Conservation (phyloP, 306 rosid species). For the Coriaria nepalensis region DNA sequence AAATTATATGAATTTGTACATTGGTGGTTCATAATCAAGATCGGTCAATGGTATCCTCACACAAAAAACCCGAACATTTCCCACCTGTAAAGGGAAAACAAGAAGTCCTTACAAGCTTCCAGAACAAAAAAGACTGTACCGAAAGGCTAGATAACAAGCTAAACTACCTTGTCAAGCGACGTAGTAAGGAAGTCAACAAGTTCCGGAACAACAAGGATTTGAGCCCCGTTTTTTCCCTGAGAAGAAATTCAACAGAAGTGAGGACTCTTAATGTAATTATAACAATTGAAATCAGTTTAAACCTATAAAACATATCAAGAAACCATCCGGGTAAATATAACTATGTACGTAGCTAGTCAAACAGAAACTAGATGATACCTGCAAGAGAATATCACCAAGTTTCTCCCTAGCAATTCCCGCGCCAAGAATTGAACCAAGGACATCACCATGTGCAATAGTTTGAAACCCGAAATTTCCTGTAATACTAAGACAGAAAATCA, state of each 20-base stretch:
- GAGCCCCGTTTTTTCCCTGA: constrained; percentile 89
- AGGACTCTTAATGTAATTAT: too few species aligned
- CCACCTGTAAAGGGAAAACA: constrained; percentile 49
- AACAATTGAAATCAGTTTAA: too few species aligned
- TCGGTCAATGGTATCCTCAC: constrained; percentile 65
- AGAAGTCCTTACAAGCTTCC: neutral
- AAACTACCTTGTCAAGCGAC: constrained; percentile 73
- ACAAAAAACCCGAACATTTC: constrained; percentile 71
- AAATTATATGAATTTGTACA: constrained; percentile 23
- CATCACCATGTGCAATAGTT: constrained; percentile 77
- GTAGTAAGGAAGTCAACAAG: constrained; percentile 60
- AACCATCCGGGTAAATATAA: too few species aligned
- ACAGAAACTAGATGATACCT: constrained; percentile 35
- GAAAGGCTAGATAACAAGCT: too few species aligned
- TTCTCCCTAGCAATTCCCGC: constrained; percentile 77
- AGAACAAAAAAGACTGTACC: too few species aligned
- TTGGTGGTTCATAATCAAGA: constrained; percentile 89
- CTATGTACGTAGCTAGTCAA: too few species aligned
- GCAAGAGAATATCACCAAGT: constrained; percentile 74
- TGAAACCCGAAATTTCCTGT: constrained; percentile 76
- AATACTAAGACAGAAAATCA: constrained; percentile 37
- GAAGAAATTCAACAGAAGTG: constrained; percentile 1
- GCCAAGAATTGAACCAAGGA: constrained; percentile 83
- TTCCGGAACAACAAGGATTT: constrained; percentile 66
- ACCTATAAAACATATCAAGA: too few species aligned